Evolutionary conservation across 148 eudicot species (phyloP), one percentile per base, ranked within the genome.

Genomic region (Nyssa sinensis): DNA sequence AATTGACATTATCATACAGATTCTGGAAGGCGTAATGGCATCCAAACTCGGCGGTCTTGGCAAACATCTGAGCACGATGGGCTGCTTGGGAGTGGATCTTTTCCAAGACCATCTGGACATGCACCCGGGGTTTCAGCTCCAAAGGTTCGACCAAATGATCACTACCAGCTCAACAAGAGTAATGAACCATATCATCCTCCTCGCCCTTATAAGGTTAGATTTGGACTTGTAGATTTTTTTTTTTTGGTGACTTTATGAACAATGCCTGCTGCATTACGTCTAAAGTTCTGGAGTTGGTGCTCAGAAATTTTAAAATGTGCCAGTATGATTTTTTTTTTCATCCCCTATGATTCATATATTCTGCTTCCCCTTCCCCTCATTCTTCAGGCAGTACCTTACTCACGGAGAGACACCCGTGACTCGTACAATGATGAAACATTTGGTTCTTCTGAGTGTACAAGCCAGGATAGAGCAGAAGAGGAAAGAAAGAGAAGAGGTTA

Each of bases 121-220:
- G 79, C 88, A 55, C 78, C 87, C 71, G 93, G 94, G 58, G 66
- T 83, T 39, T 67, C 91, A 28, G 88, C 68, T 73, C 81, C 90
- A 63, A 92, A 88, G 82, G 85, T 67, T 66, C 91, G 85, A 53
- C 63, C 88, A 51, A 85, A 75, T 78, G 98, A 91, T 61, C 84
- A 82, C 61, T 62, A 66, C 71, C 94, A 82, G 66, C 86, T 86
- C 76, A 95, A 72, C 73, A 85, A 71, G 85, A 93, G 87, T 82
- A 88, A 75, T 82, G 99, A 91, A 77, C 93, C 97, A 51, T 95
- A 95, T 86, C 96, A 95, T 31, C 99, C 99, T 78, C 99, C 99
- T 79, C 96, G 98, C 27, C 99, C 97, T 73, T 93, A 86, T 73
- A 95, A 91, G 94, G 99, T 92, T 64, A 69, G 39, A 32, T 16